A percentile compares a stretch with the other conserved stretches of the same genome.
These are phyloP conservation scores for Endoconidiophora polonica DNA, from an alignment of 2,329 filamentous ascomycete genomes.

Conservation along the genomic window DNA sequence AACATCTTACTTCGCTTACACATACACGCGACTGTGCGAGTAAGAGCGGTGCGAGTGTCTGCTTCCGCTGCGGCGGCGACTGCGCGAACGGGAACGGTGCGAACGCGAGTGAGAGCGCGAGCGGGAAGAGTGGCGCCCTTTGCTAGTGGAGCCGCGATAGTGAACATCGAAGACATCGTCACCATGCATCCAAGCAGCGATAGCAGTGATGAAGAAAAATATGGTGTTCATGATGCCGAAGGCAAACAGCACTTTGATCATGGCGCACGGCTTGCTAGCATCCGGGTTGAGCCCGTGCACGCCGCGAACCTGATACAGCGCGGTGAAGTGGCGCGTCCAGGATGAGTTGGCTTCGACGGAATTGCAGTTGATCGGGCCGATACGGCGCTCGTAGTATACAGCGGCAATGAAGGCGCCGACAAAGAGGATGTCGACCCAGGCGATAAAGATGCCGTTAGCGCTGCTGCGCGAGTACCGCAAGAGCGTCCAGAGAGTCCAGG, in stretches of 20 bases:
- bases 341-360: slow-evolving; percentile 28
- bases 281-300: slow-evolving; percentile 32
- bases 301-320: slow-evolving; percentile 38
- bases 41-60: slow-evolving; percentile 27
- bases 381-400: slow-evolving; percentile 42
- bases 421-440: slow-evolving; percentile 42
- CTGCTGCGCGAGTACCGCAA: slow-evolving; percentile 49
- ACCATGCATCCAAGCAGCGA: slow-evolving; percentile 49
- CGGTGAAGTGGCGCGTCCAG: slow-evolving; percentile 43
- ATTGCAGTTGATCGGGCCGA: slow-evolving; percentile 50
- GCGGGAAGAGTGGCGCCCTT: slow-evolving; percentile 19
- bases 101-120: slow-evolving; percentile 17
- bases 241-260: slow-evolving; percentile 83
- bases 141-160: slow-evolving; percentile 26
- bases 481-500: slow-evolving; percentile 48
- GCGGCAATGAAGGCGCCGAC: slow-evolving; percentile 47
- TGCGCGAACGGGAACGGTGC: slow-evolving; percentile 25
- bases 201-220: slow-evolving; percentile 61
- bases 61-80: slow-evolving; percentile 25
- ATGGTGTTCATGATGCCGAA: slow-evolving; percentile 77
- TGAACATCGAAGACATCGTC: slow-evolving; percentile 26
- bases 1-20: slow-evolving; percentile 19
- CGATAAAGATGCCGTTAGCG: slow-evolving; percentile 43
- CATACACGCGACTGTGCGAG: slow-evolving; percentile 35
- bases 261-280: slow-evolving; percentile 63